Evolutionary conservation across 2,329 filamentous ascomycete genomes (phyloP).

Genomic region (Fusarium euwallaceae): DNA sequence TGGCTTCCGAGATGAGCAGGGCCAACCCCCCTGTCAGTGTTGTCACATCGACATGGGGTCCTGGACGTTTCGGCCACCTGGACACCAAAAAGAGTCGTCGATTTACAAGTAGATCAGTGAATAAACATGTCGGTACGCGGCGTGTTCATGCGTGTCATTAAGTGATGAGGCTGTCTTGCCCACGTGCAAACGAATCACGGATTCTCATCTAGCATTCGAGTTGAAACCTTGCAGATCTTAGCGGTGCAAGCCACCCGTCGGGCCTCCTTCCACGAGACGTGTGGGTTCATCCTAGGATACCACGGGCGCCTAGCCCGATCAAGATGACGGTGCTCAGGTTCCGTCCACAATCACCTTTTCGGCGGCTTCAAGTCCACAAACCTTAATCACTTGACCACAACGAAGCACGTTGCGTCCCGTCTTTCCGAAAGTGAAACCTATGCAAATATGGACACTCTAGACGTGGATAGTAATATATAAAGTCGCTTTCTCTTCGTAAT

Average conservation of each 20-base stretch:
- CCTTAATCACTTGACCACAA: not conserved
- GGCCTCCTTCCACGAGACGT: not conserved
- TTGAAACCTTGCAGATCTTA: not conserved
- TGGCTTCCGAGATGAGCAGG: slow-evolving; percentile 1
- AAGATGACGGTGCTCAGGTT: not conserved
- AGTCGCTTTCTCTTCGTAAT: not conserved
- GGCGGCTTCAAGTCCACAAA: not conserved
- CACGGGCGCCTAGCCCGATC: not conserved
- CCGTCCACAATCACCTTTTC: not conserved
- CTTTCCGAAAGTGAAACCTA: not conserved
- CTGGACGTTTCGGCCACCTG: not conserved
- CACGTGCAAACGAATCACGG: not conserved
- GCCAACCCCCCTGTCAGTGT: not conserved
- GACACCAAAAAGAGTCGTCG: not conserved
- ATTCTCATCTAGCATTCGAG: not conserved
- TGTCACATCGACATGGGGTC: not conserved
- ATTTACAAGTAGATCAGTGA: not conserved
- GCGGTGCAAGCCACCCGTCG: not conserved
- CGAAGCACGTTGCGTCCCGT: not conserved
- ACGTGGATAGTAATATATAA: not conserved
- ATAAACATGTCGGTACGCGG: not conserved
- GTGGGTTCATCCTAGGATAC: not conserved
- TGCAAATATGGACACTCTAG: not conserved
- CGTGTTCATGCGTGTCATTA: not conserved
- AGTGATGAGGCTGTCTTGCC: not conserved